These are phyloP conservation scores for Aspergillus sclerotioniger DNA, from an alignment of 495 filamentous ascomycete genomes.

Conservation along the genomic window DNA sequence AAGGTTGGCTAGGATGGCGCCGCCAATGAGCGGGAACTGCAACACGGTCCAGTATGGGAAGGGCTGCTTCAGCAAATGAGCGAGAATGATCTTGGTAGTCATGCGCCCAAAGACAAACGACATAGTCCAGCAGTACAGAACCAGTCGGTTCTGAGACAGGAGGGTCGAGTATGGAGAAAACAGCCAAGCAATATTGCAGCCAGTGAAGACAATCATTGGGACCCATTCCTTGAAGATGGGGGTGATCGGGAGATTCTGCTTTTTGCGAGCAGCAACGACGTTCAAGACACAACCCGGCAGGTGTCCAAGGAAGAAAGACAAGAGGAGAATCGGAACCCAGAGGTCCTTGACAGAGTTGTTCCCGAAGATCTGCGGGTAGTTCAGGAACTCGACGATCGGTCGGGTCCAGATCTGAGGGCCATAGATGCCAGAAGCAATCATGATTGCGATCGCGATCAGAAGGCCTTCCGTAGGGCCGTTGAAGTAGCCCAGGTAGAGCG, in stretches of 20 bases:
- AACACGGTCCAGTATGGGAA: slow-evolving; percentile 97
- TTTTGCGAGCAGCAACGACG: slow-evolving; percentile 71
- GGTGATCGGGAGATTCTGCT: slow-evolving; percentile 68
- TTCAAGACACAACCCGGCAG: slow-evolving; percentile 78
- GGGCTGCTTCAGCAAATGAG: slow-evolving; percentile 87
- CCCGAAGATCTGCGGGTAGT: slow-evolving; percentile 57
- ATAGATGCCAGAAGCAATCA: slow-evolving; percentile 82
- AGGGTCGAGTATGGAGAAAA: slow-evolving; percentile 81
- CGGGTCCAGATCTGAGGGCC: slow-evolving; percentile 86
- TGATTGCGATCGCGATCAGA: slow-evolving; percentile 79
- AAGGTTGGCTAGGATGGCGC: slow-evolving; percentile 79
- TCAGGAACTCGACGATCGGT: slow-evolving; percentile 63
- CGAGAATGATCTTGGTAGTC: slow-evolving; percentile 99
- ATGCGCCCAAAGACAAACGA: slow-evolving; percentile 98
- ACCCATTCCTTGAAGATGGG: slow-evolving; percentile 95
- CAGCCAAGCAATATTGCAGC: slow-evolving; percentile 76
- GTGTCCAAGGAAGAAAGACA: slow-evolving; percentile 73
- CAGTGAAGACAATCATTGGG: slow-evolving; percentile 78
- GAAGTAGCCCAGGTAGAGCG: slow-evolving; percentile 92
- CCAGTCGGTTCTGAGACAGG: slow-evolving; percentile 75
- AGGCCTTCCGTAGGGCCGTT: slow-evolving; percentile 97
- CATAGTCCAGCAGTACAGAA: slow-evolving; percentile 91
- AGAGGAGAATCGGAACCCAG: slow-evolving; percentile 77
- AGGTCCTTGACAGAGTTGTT: slow-evolving; percentile 73
- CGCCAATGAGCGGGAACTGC: slow-evolving; percentile 78